phyloP scores from a whole-genome alignment of 1,284 basidiomycete genomes.

The Melampsora occidentalis region DNA sequence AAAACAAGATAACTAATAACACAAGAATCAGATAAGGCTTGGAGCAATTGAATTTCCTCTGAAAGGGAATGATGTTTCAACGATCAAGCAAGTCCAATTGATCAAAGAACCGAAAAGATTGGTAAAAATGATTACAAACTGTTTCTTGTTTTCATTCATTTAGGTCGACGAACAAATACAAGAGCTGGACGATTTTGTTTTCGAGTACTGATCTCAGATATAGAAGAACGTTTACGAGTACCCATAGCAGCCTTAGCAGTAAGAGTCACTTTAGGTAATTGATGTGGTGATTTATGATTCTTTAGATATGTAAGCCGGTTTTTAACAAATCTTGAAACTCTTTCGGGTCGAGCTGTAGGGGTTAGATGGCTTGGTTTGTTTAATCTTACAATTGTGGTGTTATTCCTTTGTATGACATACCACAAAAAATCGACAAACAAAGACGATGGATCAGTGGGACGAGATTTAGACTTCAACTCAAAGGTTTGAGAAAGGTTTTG shows the following conservation, averaged over 20 bases:
- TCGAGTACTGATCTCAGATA: not conserved
- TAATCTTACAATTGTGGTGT: constrained; percentile 23
- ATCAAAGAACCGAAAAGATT: too few species aligned
- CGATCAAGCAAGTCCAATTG: too few species aligned
- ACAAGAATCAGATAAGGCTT: too few species aligned
- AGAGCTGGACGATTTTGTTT: constrained; percentile 5
- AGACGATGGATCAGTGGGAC: not conserved
- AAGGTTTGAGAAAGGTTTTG: too few species aligned
- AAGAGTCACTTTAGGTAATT: constrained; percentile 26
- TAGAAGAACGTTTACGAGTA: not conserved
- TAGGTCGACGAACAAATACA: not conserved
- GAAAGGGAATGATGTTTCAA: too few species aligned
- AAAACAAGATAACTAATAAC: too few species aligned
- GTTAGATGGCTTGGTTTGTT: constrained; percentile 18
- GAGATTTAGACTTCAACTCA: too few species aligned
- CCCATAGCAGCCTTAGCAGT: constrained; percentile 21
- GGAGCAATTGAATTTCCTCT: too few species aligned
- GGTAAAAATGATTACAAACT: too few species aligned
- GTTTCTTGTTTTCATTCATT: too few species aligned
- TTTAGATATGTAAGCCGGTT: constrained; percentile 24
- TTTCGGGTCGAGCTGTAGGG: constrained; percentile 8
- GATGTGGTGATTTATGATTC: not conserved
- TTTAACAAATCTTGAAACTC: constrained; percentile 25
- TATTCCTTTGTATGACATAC: not conserved
- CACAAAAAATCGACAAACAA: not conserved